A percentile compares a stretch with the other conserved stretches of the same genome.
phyloP scores from a whole-genome alignment of 306 rosid species.

The Pyrus betulifolia region DNA sequence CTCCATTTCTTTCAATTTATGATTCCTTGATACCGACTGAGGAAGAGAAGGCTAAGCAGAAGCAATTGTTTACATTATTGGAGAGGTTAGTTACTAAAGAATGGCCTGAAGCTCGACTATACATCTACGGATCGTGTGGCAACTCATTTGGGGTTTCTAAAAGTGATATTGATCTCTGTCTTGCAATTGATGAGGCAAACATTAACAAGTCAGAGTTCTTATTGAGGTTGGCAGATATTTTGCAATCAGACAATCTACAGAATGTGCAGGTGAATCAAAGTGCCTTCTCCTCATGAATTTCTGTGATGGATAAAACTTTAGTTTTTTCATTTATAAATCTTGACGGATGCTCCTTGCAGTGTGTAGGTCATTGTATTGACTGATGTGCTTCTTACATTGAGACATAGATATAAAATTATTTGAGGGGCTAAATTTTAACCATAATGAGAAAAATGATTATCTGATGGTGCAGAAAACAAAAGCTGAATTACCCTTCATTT shows the following conservation, averaged over 20 bases:
- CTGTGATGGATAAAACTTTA: background rate
- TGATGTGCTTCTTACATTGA: background rate
- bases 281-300: slow-evolving; percentile 6
- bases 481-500: background rate
- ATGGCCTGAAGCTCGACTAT: slow-evolving; percentile 79
- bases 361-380: background rate
- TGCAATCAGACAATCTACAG: slow-evolving; percentile 73
- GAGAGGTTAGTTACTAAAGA: slow-evolving; percentile 62
- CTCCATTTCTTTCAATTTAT: slow-evolving; percentile 57
- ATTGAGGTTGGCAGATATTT: slow-evolving; percentile 70
- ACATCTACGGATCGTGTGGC: slow-evolving; percentile 91
- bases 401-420: background rate
- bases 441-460: background rate
- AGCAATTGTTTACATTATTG: slow-evolving; percentile 50
- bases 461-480: background rate
- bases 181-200: slow-evolving; percentile 59
- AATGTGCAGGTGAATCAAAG: slow-evolving; percentile 75
- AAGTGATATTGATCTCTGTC: slow-evolving; percentile 92
- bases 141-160: slow-evolving; percentile 89
- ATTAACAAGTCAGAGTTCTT: slow-evolving; percentile 75
- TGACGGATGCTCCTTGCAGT: background rate
- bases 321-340: background rate
- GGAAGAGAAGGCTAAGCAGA: slow-evolving; percentile 83
- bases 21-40: slow-evolving; percentile 71
- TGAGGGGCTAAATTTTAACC: background rate